Conservation (phyloP, 2,329 filamentous ascomycete genomes). For the Endoconidiophora laricicola region DNA sequence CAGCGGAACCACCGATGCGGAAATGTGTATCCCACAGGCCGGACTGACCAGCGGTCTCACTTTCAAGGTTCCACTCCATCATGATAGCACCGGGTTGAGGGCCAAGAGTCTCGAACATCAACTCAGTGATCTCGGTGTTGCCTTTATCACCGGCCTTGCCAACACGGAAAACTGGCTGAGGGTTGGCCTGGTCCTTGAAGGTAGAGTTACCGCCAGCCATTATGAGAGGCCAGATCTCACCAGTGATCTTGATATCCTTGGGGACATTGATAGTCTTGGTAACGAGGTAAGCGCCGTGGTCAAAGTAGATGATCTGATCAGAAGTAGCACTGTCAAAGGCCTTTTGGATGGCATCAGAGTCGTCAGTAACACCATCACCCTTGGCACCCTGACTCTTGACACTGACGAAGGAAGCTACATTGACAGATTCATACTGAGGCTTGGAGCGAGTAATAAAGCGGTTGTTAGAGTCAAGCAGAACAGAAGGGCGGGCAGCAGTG, state of each 20-base stretch:
- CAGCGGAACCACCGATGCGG: constrained; percentile 73
- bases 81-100: constrained; percentile 75
- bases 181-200: constrained; percentile 61
- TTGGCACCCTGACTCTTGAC: constrained; percentile 70
- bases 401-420: constrained; percentile 58
- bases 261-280: constrained; percentile 55
- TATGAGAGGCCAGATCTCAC: constrained; percentile 82
- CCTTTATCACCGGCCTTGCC: constrained; percentile 63
- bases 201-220: constrained; percentile 56
- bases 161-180: constrained; percentile 71
- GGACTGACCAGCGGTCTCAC: constrained; percentile 46
- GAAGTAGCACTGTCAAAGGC: constrained; percentile 51
- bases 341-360: constrained; percentile 69
- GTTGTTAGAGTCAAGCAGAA: constrained; percentile 45
- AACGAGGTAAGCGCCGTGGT: constrained; percentile 57
- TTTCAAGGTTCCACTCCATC: constrained; percentile 78
- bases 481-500: constrained; percentile 42
- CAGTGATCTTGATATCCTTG: constrained; percentile 70
- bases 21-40: constrained; percentile 95
- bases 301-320: constrained; percentile 55
- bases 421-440: constrained; percentile 64
- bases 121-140: constrained; percentile 70
- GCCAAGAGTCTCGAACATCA: constrained; percentile 72
- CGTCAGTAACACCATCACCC: constrained; percentile 76
- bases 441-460: constrained; percentile 70